phyloP scores from a whole-genome alignment of 2,329 filamentous ascomycete species.

The Xylariales sp. region DNA sequence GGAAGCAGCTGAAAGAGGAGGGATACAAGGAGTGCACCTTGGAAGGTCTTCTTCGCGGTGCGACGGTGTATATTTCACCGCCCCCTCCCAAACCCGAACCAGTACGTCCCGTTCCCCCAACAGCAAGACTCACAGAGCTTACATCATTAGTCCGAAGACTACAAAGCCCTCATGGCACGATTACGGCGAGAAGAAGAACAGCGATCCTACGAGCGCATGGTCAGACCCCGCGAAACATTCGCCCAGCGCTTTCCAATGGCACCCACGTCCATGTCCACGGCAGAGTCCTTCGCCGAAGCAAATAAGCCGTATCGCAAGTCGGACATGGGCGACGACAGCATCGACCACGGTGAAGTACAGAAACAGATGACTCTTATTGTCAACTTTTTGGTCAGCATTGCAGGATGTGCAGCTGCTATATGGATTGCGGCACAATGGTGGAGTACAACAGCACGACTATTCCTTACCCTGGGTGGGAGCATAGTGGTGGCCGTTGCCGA shows the following conservation, averaged over 20 bases:
- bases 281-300: slow-evolving; percentile 51
- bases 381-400: slow-evolving; percentile 83
- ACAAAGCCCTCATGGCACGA: slow-evolving; percentile 80
- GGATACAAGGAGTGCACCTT: slow-evolving; percentile 44
- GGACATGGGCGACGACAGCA: slow-evolving; percentile 54
- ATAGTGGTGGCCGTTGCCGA: slow-evolving; percentile 69
- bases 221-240: slow-evolving; percentile 58
- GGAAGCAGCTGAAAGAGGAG: slow-evolving; percentile 42
- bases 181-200: slow-evolving; percentile 80
- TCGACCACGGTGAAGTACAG: slow-evolving; percentile 69
- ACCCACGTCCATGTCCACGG: slow-evolving; percentile 38
- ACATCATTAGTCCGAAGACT: slow-evolving; percentile 78
- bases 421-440: slow-evolving; percentile 77
- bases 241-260: slow-evolving; percentile 51
- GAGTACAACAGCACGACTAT: slow-evolving; percentile 65
- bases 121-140: no score
- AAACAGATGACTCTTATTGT: slow-evolving; percentile 80
- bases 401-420: slow-evolving; percentile 71
- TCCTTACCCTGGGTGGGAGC: slow-evolving; percentile 66
- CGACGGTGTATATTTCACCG: slow-evolving; percentile 72
- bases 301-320: slow-evolving; percentile 41
- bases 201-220: slow-evolving; percentile 76
- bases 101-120: no score
- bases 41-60: slow-evolving; percentile 66
- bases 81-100: slow-evolving; percentile 73